phyloP scores from a whole-genome alignment of 2,329 filamentous ascomycete genomes.

The Zelopaecilomyces penicillatus region DNA sequence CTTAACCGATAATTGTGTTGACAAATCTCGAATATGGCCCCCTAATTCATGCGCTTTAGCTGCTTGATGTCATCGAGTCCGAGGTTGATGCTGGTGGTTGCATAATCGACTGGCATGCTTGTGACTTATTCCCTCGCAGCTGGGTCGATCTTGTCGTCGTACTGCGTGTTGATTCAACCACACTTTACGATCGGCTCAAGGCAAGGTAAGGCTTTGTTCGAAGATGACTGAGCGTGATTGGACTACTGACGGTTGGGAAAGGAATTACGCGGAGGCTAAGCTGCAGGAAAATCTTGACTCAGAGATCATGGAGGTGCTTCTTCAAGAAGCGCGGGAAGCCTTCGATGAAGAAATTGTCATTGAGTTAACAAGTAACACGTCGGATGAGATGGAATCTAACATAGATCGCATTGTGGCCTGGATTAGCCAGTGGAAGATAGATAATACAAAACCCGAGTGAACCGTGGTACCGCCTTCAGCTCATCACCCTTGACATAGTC shows the following conservation, averaged over 20 bases:
- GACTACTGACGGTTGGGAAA: slow-evolving; percentile 20
- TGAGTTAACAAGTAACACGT: slow-evolving; percentile 72
- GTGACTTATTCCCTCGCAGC: slow-evolving; percentile 84
- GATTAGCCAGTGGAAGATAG: slow-evolving; percentile 73
- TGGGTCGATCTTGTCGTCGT: slow-evolving; percentile 97
- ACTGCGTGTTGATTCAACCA: slow-evolving; percentile 67
- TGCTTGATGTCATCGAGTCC: slow-evolving; percentile 83
- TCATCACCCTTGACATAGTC: no score
- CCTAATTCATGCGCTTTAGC: slow-evolving; percentile 31
- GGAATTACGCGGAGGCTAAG: slow-evolving; percentile 77
- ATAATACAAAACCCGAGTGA: slow-evolving; percentile 29
- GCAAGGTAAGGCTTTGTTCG: slow-evolving; percentile 45
- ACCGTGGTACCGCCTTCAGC: no score
- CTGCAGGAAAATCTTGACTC: slow-evolving; percentile 93
- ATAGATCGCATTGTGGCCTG: slow-evolving; percentile 75
- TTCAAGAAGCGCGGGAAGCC: slow-evolving; percentile 80
- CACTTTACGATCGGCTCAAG: slow-evolving; percentile 76
- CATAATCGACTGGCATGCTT: slow-evolving; percentile 97
- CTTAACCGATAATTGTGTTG: not conserved
- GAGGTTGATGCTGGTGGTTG: slow-evolving; percentile 71
- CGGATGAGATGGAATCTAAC: slow-evolving; percentile 82
- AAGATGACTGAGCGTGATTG: no score
- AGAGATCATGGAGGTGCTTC: slow-evolving; percentile 92
- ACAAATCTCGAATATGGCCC: slow-evolving; percentile 5
- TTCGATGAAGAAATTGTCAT: slow-evolving; percentile 85